Base-by-base conservation (phyloP, 768 basidiomycete species). In the Pulveroboletus sp. region DNA sequence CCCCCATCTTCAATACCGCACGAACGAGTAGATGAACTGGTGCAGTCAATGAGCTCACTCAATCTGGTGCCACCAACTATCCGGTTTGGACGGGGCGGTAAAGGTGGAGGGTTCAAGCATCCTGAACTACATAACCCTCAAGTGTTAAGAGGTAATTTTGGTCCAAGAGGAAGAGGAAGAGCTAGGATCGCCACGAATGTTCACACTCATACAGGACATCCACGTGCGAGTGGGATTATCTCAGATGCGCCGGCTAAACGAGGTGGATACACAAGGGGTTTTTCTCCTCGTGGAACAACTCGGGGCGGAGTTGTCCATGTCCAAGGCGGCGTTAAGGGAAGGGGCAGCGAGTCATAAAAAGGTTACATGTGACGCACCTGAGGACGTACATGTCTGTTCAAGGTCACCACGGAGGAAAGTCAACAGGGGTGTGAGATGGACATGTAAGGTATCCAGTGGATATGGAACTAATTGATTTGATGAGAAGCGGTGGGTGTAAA, bases 51-150 rank as follows among this genome's bases (percentile, higher is more conserved):
- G 59, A 68, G 66, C 47, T 66, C 77, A 27, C 69, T 80, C 57
- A 72, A 80, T 8, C 76, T 90, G 48, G 78, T 90, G 1, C 88
- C 88, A 4, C 68, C 79, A 4, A 76, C 83, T 0, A 76, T 90
- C 37, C 77, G 83, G 11, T 91, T 91, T 52, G 88, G 88, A 24
- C 75, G 86, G 35, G 89, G 89, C 0, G 82, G 81, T 4, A 79
- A 75, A 56, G 69, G 63, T 18, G 77, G 76, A 26, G 82, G 79
- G 7, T 79, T 83, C 54, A 71, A 63, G 32, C 67, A 71, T 43
- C 63, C 65, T 8, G 65, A 66, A 46, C 26, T 59, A 35, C 66
- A 67, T 36, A 67, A 69, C 21, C 67, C 66, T 1, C 67, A 69
- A 42, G 67, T 69, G 13, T 17, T 9, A 33, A 58, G 55, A 32